Evolutionary conservation across 2,329 filamentous ascomycete genomes (phyloP).

Genomic region (Stagonosporopsis tanaceti): DNA sequence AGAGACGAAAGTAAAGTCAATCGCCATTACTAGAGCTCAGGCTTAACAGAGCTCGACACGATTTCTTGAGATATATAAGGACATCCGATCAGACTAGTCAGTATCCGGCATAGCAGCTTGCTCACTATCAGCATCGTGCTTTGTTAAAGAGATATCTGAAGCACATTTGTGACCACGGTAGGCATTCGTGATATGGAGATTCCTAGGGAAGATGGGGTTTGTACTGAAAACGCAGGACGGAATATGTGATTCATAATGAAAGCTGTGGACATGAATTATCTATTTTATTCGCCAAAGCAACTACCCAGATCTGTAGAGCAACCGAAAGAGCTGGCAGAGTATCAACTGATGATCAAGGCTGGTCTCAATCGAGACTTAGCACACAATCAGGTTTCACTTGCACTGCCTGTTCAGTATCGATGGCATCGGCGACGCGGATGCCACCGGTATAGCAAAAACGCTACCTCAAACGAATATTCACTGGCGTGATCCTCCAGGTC

Average conservation of each 20-base stretch:
- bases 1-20: neutral
- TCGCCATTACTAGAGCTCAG: neutral
- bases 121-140: neutral
- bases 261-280: too few relatives aligned
- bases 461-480: neutral
- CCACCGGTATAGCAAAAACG: neutral
- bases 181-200: neutral
- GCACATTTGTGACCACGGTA: neutral
- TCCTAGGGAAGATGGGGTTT: neutral
- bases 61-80: neutral
- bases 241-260: too few relatives aligned
- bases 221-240: too few relatives aligned
- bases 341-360: neutral
- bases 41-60: neutral
- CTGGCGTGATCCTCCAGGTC: neutral
- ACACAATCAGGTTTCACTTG: neutral
- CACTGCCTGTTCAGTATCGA: neutral
- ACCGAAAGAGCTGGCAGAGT: neutral
- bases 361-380: neutral
- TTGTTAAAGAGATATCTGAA: neutral
- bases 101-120: too few relatives aligned
- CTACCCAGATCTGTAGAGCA: neutral
- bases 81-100: too few relatives aligned
- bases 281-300: neutral
- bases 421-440: neutral